phyloP scores from a whole-genome alignment of 352 stramenopile species.

The Pelagophyceae sp. region DNA sequence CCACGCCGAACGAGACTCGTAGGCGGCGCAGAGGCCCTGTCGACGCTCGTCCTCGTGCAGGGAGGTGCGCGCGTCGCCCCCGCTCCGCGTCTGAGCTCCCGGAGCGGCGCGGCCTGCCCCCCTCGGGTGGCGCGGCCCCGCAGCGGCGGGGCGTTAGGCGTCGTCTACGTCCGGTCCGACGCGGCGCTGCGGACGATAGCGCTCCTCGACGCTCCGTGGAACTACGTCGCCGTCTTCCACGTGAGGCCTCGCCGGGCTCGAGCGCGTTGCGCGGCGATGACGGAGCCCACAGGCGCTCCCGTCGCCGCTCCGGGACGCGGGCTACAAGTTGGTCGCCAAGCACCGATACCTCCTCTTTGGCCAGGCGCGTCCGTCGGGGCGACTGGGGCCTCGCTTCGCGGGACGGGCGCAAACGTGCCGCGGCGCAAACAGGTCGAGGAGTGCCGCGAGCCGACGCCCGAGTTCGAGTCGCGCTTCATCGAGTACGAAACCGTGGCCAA shows the following conservation, averaged over 20 bases:
- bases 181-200: conserved; percentile 2
- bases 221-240: conserved; percentile 10
- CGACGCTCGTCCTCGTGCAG: conserved; percentile 13
- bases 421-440: background rate
- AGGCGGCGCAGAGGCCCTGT: conserved; percentile 9
- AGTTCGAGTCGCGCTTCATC: conserved; percentile 9
- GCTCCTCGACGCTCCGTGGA: conserved; percentile 3
- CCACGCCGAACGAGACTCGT: background rate
- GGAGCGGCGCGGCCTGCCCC: no score
- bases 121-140: no score
- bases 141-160: background rate
- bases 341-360: conserved; percentile 14
- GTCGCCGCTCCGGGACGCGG: conserved; percentile 1
- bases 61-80: background rate
- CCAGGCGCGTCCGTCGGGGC: background rate
- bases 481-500: conserved; percentile 11
- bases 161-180: conserved; percentile 3
- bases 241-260: background rate
- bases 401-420: no score
- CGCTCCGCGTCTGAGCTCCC: background rate
- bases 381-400: no score
- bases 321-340: conserved; percentile 15
- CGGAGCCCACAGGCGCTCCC: background rate
- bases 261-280: background rate
- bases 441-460: background rate